phyloP scores from a whole-genome alignment of 2,329 filamentous ascomycete species.

The Paraconiothyrium brasiliense region DNA sequence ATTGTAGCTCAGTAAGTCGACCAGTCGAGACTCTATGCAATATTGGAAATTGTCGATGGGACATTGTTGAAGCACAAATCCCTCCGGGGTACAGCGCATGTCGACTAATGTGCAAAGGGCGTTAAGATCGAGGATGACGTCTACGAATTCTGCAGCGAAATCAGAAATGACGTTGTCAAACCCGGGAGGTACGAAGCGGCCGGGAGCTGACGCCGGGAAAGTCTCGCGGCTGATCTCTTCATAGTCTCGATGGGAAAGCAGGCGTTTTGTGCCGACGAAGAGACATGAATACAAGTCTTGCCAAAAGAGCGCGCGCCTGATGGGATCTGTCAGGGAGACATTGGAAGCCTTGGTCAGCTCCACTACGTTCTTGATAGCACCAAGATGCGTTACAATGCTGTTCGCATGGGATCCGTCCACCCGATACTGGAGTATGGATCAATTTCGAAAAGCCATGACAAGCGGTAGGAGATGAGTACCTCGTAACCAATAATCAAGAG shows the following conservation, averaged over 20 bases:
- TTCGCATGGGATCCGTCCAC: slow-evolving; percentile 21
- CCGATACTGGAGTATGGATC: slow-evolving; percentile 16
- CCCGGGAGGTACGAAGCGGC: slow-evolving; percentile 15
- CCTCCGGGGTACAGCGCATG: slow-evolving; percentile 1
- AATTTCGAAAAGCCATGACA: background rate
- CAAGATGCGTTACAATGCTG: slow-evolving; percentile 25
- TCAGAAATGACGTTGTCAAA: slow-evolving; percentile 10
- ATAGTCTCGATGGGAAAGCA: slow-evolving; percentile 25
- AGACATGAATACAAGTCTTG: slow-evolving; percentile 30
- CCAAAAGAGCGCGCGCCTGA: slow-evolving; percentile 28
- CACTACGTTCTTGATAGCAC: slow-evolving; percentile 22
- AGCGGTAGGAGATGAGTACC: slow-evolving; percentile 10
- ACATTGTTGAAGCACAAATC: slow-evolving; percentile 15
- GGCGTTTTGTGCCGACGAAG: slow-evolving; percentile 22
- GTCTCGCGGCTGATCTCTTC: slow-evolving; percentile 11
- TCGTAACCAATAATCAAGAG: slow-evolving; percentile 32
- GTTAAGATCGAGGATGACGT: slow-evolving; percentile 24
- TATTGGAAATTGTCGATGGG: slow-evolving; percentile 26
- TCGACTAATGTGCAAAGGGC: slow-evolving; percentile 24
- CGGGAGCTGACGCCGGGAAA: slow-evolving; percentile 2
- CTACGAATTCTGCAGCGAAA: slow-evolving; percentile 15
- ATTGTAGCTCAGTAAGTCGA: slow-evolving; percentile 20
- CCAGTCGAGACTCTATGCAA: slow-evolving; percentile 25
- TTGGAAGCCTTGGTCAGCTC: slow-evolving; percentile 17
- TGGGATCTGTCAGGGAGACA: slow-evolving; percentile 14